Evolutionary conservation across 495 filamentous ascomycete species (phyloP), one percentile per base, ranked within the genome.

Genomic region (Acidiella bohemica): DNA sequence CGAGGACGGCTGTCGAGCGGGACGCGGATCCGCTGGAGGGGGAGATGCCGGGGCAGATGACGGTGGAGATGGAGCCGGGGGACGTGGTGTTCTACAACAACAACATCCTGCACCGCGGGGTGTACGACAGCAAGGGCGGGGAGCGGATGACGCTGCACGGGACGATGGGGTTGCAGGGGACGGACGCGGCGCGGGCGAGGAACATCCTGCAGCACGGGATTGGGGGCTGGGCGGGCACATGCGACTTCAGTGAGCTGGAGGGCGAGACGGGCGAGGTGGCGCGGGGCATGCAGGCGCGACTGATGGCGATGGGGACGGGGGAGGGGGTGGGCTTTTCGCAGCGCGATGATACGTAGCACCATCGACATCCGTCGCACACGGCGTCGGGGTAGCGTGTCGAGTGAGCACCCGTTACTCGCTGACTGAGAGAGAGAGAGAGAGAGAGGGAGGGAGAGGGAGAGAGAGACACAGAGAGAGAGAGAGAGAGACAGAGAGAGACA

Each of bases 141-240:
- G 76, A 80, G 57, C 59, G 84, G 44, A 62, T 81, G 63, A 92
- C 83, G 51, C 51, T 87, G 60, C 83, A 92, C 66, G 84, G 82
- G n/a, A 78, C 77, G 52, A 65, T 92, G 28, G 82, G 83, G 8
- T 61, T 75, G 56, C 70, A 67, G 30, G 59, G 44, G 5, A 71
- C 59, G 4, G 70, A 68, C 16, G 49, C 58, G 45, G 62, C 67
- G 17, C 52, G 83, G 38, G 80, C 81, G 31, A 73, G 77, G 53
- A 85, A 84, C 54, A 81, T 92, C 39, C 60, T 92, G 61, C 84
- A 92, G 68, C 84, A 92, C 67, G 84, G 77, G 2, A 72, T 87
- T 37, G 81, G 80, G 2, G 70, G 69, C 42, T 92, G 80, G 79
- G 77, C 85, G 22, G 66, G 66, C 58, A 9, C 65, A 59, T 37